phyloP scores from a whole-genome alignment of 768 basidiomycete genomes.

The Lentinula lateritia region DNA sequence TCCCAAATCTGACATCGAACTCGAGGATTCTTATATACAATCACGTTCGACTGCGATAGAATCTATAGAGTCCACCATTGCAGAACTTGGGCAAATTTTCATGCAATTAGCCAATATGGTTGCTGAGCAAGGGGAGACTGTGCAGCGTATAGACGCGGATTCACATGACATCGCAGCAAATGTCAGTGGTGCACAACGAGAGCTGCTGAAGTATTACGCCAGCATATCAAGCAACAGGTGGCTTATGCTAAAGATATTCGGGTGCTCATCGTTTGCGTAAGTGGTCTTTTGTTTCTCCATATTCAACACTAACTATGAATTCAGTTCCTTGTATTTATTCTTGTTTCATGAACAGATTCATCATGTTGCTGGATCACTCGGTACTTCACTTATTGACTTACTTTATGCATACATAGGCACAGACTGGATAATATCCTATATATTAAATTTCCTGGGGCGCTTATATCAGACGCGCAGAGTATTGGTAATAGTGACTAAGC shows the following conservation, averaged over 20 bases:
- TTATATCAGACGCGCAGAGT: too few species aligned
- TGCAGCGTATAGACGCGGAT: constrained; percentile 97
- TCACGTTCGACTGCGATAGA: constrained; percentile 95
- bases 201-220: constrained; percentile 91
- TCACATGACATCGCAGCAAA: constrained; percentile 96
- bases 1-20: neutral
- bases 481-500: too few species aligned
- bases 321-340: constrained; percentile 83
- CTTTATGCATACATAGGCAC: constrained; percentile 11
- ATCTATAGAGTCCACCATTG: constrained; percentile 96
- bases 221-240: constrained; percentile 93
- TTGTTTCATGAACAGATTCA: constrained; percentile 51
- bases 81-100: constrained; percentile 98
- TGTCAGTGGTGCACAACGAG: constrained; percentile 86
- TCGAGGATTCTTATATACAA: constrained; percentile 90
- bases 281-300: constrained; percentile 29
- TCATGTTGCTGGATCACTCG: constrained; percentile 8
- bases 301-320: constrained; percentile 3
- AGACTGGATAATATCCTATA: too few species aligned
- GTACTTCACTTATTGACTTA: constrained; percentile 14
- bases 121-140: constrained; percentile 95
- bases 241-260: constrained; percentile 97
- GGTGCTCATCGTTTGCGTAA: constrained; percentile 94
- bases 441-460: too few species aligned
- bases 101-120: constrained; percentile 96